Base-by-base conservation (phyloP, 2,329 filamentous ascomycete species). In the Aspergillus brasiliensis region DNA sequence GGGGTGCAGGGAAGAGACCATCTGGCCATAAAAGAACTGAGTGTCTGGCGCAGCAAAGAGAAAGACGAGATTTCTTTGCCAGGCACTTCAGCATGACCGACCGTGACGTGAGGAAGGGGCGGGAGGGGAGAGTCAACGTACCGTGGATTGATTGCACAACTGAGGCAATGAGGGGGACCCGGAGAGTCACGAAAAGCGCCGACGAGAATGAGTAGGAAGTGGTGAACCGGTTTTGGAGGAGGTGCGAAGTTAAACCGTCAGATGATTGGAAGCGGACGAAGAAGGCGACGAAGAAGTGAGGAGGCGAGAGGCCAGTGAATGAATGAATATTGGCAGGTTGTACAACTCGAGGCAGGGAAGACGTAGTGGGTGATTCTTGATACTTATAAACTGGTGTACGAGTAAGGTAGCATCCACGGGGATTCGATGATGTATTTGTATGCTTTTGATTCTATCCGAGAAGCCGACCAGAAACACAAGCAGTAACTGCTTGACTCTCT, bases 201-300 rank as follows among this genome's bases (percentile, higher is more conserved):
- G 62, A 61, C 52, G 56, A 64, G 59, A 60, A 65, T 55, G 47
- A 57, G 53, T 31, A 61, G 62, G 23, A 58, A 51, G 53, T 34
- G 49, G 49, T 27, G 31, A 34, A 34, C 31, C 31, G 31, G 31
- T 34, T 34, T 13, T 34, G 13, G 31, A 31, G 28, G 31, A 34
- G 31, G 11, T 13, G 31, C 10, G 8, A 34, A 34, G 31, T 34
- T 34, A 5, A 13, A 34, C 31, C 5, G 31, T 34, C 31, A 34
- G 31, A 34, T 34, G 31, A 34, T 34, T n/a, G n/a, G n/a, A n/a
- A n/a, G n/a, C n/a, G n/a, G n/a, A n/a, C n/a, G n/a, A n/a, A n/a
- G n/a, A n/a, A 25, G 25, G 25, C 25, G 25, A 25, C 25, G 31
- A 34, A 15, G 31, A 34, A 34, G 31, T 34, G 31, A 34, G 31